Conservation (phyloP, 1,139 yeast genomes). For the Sugiyamaella novakii region DNA sequence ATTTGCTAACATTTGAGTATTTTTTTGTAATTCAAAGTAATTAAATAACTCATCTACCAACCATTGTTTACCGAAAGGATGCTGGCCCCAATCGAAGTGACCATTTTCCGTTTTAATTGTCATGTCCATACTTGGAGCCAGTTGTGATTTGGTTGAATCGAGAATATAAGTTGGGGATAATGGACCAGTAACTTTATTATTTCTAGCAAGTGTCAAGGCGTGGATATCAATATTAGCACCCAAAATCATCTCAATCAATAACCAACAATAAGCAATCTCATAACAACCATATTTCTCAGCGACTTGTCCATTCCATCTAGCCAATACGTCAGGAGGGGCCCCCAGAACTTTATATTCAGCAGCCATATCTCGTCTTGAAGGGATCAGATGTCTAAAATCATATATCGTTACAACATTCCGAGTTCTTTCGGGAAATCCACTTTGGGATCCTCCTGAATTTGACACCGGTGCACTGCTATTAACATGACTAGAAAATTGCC, state of each 20-base stretch:
- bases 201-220: background rate
- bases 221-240: constrained; percentile 7
- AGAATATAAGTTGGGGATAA: constrained; percentile 3
- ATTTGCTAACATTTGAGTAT: constrained; percentile 90
- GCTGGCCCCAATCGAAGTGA: constrained; percentile 63
- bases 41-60: constrained; percentile 62
- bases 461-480: constrained; percentile 22
- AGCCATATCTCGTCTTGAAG: constrained; percentile 77
- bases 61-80: constrained; percentile 80
- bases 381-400: constrained; percentile 71
- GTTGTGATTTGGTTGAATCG: background rate
- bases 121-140: background rate
- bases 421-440: constrained; percentile 6
- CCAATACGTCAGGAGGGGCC: constrained; percentile 62
- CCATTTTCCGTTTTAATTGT: constrained; percentile 4
- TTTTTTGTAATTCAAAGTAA: constrained; percentile 64
- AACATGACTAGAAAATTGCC: constrained; percentile 8
- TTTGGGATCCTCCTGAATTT: constrained; percentile 26
- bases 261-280: constrained; percentile 80
- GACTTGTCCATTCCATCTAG: constrained; percentile 69
- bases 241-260: constrained; percentile 43
- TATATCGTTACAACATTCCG: constrained; percentile 56
- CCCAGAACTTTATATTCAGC: constrained; percentile 73
- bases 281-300: constrained; percentile 64
- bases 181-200: background rate